These are phyloP conservation scores for Tetrastigma voinierianum DNA, from an alignment of 164 flowering plant genomes.

Conservation along the genomic window DNA sequence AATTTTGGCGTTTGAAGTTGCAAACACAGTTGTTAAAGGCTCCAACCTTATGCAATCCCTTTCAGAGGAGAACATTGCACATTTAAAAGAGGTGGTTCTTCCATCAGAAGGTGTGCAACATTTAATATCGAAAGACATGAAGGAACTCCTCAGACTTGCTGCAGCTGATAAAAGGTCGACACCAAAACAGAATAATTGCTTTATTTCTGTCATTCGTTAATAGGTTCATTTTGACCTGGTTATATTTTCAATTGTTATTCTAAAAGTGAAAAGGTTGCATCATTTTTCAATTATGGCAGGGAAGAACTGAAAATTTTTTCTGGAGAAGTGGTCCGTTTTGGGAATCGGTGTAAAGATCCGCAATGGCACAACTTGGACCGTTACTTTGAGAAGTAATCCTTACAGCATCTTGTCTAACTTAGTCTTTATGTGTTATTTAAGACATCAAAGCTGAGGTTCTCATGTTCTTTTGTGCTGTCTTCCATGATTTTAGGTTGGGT, in stretches of 20 bases:
- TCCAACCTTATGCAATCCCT: slow-evolving; percentile 83
- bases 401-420: slow-evolving; percentile 5
- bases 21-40: slow-evolving; percentile 87
- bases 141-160: slow-evolving; percentile 75
- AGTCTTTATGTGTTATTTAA: slow-evolving; percentile 9
- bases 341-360: slow-evolving; percentile 94
- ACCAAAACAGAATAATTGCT: not conserved
- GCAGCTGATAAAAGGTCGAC: slow-evolving; percentile 88
- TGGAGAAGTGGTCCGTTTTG: slow-evolving; percentile 88
- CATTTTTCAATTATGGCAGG: slow-evolving; percentile 36
- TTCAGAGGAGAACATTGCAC: slow-evolving; percentile 64
- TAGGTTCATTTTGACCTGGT: not conserved
- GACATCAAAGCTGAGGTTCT: slow-evolving; percentile 2
- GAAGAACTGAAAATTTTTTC: slow-evolving; percentile 78
- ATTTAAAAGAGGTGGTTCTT: slow-evolving; percentile 70
- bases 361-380: slow-evolving; percentile 92
- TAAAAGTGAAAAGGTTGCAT: not conserved
- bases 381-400: slow-evolving; percentile 72
- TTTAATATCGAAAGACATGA: slow-evolving; percentile 70
- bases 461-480: not conserved
- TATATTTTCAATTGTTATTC: not conserved
- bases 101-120: slow-evolving; percentile 81
- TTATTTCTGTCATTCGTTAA: not conserved
- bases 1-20: slow-evolving; percentile 89
- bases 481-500: slow-evolving; percentile 46